Evolutionary conservation across 345 rosid species (phyloP).

Genomic region (Anastatica hierochuntica): DNA sequence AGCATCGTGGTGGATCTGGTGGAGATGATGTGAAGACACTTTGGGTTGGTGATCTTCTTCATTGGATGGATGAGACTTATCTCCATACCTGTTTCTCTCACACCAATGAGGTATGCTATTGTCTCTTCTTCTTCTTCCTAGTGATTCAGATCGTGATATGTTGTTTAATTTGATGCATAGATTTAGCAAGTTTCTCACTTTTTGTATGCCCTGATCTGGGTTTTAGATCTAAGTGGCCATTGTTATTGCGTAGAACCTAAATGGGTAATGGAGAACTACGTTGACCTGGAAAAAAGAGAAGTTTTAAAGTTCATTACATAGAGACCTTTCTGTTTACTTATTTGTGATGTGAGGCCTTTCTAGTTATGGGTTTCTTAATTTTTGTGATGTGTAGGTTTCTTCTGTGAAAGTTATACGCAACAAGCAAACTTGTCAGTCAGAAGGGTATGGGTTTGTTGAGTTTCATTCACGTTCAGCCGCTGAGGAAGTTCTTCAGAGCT

Average conservation of each 20-base stretch:
- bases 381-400: slow-evolving; percentile 36
- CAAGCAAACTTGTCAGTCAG: slow-evolving; percentile 74
- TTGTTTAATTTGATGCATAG: too few species aligned
- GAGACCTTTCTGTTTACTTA: too few species aligned
- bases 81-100: slow-evolving; percentile 64
- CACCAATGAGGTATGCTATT: slow-evolving; percentile 70
- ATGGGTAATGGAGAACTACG: too few species aligned
- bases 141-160: neutral
- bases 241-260: too few species aligned
- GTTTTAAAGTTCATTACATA: neutral
- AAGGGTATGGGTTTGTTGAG: slow-evolving; percentile 87
- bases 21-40: slow-evolving; percentile 62
- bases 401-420: slow-evolving; percentile 76
- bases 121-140: neutral
- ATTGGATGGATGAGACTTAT: slow-evolving; percentile 90
- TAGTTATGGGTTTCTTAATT: neutral
- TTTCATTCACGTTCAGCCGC: slow-evolving; percentile 62
- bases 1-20: slow-evolving; percentile 43
- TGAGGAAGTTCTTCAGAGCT: slow-evolving; percentile 69
- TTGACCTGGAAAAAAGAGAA: too few species aligned
- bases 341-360: neutral
- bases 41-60: slow-evolving; percentile 83
- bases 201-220: too few species aligned
- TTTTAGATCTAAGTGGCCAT: too few species aligned
- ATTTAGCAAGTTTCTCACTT: too few species aligned